phyloP scores from a whole-genome alignment of 164 flowering plant species.

The Platanus orientalis region DNA sequence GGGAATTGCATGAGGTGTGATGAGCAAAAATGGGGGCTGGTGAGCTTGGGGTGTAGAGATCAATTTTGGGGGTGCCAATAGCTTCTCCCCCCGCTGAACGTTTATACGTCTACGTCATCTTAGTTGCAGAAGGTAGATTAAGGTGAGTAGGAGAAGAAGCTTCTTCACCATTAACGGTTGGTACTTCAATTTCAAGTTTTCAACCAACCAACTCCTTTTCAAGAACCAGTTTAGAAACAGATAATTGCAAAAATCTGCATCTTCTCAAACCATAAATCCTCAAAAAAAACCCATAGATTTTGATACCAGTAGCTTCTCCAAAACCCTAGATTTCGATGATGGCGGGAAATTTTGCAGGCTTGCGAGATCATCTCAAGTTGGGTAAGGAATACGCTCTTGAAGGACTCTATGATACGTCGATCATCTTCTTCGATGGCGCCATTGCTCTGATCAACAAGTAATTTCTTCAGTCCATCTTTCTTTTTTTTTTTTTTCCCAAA shows the following conservation, averaged over 20 bases:
- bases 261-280: background rate
- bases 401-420: conserved; percentile 87
- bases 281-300: background rate
- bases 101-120: background rate
- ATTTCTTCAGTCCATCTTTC: conserved; percentile 1
- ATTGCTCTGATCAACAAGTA: conserved; percentile 99
- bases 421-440: conserved; percentile 98
- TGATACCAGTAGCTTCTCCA: background rate
- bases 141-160: background rate
- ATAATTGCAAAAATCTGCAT: background rate
- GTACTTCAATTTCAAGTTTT: too few species aligned
- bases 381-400: conserved; percentile 93
- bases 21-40: too few species aligned
- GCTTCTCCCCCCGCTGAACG: background rate
- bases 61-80: too few species aligned
- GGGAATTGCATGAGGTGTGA: too few species aligned
- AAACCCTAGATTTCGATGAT: conserved; percentile 26
- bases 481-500: conserved; percentile 2
- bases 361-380: conserved; percentile 88
- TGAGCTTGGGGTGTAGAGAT: too few species aligned
- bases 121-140: background rate
- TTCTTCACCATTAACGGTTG: too few species aligned
- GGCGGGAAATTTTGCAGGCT: conserved; percentile 60
- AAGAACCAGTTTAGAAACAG: too few species aligned
- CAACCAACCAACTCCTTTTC: too few species aligned